phyloP scores from a whole-genome alignment of 2,329 filamentous ascomycete genomes.

The Clarireedia monteithiana region DNA sequence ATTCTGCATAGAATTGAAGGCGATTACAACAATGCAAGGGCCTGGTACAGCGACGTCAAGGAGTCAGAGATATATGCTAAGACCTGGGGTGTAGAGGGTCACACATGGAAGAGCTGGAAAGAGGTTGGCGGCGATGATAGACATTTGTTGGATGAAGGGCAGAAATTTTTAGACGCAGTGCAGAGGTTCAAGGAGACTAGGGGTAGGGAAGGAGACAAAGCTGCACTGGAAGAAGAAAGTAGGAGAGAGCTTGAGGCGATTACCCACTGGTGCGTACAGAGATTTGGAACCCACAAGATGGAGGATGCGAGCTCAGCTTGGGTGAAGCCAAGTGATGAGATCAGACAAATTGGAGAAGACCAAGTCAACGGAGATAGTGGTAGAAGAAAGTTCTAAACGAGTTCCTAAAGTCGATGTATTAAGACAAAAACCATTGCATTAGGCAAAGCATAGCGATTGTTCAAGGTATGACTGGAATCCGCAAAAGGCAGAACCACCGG shows the following conservation, averaged over 20 bases:
- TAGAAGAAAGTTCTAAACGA: slow-evolving; percentile 12
- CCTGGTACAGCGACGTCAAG: slow-evolving; percentile 40
- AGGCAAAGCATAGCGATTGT: slow-evolving; percentile 19
- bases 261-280: slow-evolving; percentile 36
- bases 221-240: slow-evolving; percentile 27
- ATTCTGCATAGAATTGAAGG: slow-evolving; percentile 44
- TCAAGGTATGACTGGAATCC: slow-evolving; percentile 18
- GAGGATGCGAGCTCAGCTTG: slow-evolving; percentile 34
- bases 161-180: slow-evolving; percentile 32
- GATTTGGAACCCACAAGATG: slow-evolving; percentile 36
- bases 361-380: slow-evolving; percentile 13
- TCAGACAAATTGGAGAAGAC: slow-evolving; percentile 8
- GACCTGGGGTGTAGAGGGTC: slow-evolving; percentile 26
- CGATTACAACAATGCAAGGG: slow-evolving; percentile 39
- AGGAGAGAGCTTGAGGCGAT: slow-evolving; percentile 34
- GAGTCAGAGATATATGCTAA: slow-evolving; percentile 29
- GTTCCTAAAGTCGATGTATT: slow-evolving; percentile 2
- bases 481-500: slow-evolving; percentile 14
- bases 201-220: slow-evolving; percentile 3
- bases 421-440: slow-evolving; percentile 11
- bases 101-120: slow-evolving; percentile 6
- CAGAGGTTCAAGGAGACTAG: slow-evolving; percentile 20
- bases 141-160: slow-evolving; percentile 28
- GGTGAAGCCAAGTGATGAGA: slow-evolving; percentile 14
- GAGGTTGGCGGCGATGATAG: neutral